Conservation (phyloP, 129 eudicot genomes). For the Silybum marianum region DNA sequence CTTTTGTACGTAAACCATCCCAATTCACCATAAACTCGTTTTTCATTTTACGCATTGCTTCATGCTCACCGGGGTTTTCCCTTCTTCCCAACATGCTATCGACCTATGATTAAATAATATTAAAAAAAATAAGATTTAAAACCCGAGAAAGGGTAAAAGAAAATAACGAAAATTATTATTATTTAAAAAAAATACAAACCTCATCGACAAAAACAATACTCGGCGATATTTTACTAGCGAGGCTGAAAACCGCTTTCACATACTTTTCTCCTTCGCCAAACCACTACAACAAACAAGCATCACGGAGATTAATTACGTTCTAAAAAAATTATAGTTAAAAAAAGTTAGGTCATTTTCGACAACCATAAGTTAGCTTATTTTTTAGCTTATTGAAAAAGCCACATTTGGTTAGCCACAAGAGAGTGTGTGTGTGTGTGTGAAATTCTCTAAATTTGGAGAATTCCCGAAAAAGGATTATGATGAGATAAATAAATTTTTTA, state of each 20-base stretch:
- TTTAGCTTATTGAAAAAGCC: background rate
- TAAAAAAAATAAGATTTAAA: too few species aligned
- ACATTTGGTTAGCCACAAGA: background rate
- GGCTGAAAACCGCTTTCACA: constrained; percentile 84
- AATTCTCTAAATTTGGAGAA: too few species aligned
- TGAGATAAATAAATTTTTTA: too few species aligned
- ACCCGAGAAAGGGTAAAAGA: too few species aligned
- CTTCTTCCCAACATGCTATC: constrained; percentile 97
- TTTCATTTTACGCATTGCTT: constrained; percentile 95
- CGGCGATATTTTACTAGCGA: constrained; percentile 91
- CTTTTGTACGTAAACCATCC: constrained; percentile 90
- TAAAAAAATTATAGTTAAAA: background rate
- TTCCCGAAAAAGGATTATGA: too few species aligned
- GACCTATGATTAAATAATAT: too few species aligned
- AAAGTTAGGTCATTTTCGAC: background rate
- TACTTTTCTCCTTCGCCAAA: constrained; percentile 95
- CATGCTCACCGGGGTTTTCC: constrained; percentile 93
- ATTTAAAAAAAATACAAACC: constrained; percentile 68
- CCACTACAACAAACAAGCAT: constrained; percentile 60
- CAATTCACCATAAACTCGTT: constrained; percentile 92
- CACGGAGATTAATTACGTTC: background rate
- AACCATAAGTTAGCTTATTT: background rate
- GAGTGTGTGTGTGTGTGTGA: too few species aligned
- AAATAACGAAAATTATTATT: too few species aligned
- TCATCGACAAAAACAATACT: constrained; percentile 87